These are phyloP conservation scores for Aspergillus nidulans DNA, from an alignment of 495 filamentous ascomycete genomes.

Conservation along the genomic window DNA sequence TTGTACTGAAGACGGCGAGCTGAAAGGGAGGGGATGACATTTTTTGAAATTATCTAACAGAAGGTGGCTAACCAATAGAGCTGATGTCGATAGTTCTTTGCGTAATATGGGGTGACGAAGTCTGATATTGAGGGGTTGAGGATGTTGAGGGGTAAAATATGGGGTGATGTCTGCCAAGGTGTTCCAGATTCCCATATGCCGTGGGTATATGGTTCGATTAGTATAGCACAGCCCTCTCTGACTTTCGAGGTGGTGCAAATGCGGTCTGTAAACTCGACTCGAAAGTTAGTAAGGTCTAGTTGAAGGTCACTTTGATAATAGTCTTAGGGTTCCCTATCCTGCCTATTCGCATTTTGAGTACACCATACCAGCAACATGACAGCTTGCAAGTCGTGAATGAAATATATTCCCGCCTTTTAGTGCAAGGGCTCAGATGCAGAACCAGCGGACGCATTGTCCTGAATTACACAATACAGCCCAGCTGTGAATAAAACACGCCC, in stretches of 20 bases:
- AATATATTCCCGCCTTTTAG: too few relatives aligned
- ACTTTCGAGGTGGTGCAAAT: background rate
- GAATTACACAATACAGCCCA: too few relatives aligned
- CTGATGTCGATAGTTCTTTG: background rate
- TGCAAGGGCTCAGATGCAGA: too few relatives aligned
- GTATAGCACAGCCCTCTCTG: background rate
- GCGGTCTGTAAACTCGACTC: background rate
- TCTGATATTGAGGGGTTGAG: background rate
- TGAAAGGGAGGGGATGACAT: slow-evolving; percentile 28
- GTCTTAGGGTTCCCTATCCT: too few relatives aligned
- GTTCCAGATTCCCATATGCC: background rate
- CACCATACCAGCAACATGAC: too few relatives aligned
- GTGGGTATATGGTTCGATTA: background rate
- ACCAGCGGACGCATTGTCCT: too few relatives aligned
- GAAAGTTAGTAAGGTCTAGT: background rate
- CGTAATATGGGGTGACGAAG: background rate
- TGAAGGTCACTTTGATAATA: too few relatives aligned
- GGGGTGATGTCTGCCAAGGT: slow-evolving; percentile 4
- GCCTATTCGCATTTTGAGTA: too few relatives aligned
- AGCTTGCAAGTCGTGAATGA: too few relatives aligned
- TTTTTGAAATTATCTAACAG: too few relatives aligned
- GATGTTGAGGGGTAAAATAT: background rate
- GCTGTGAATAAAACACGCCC: too few relatives aligned
- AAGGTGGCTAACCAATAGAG: too few relatives aligned
- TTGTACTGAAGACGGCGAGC: slow-evolving; percentile 58